phyloP scores from a whole-genome alignment of 768 basidiomycete species.

The Boletus subparvulus region DNA sequence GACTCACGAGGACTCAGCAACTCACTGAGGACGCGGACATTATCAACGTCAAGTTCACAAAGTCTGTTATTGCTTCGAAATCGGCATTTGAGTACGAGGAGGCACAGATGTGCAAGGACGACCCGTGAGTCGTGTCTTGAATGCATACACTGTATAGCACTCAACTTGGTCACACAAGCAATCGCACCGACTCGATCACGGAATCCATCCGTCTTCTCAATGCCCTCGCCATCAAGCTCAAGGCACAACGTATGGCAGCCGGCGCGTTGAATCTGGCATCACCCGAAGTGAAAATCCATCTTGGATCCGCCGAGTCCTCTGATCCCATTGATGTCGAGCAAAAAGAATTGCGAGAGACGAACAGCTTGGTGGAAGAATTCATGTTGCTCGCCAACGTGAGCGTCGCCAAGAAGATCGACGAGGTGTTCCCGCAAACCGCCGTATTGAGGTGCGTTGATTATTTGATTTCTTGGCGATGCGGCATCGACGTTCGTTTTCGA shows the following conservation, averaged over 20 bases:
- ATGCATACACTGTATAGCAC: not conserved
- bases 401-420: conserved; percentile 88
- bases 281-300: conserved; percentile 95
- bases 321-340: conserved; percentile 98
- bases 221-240: conserved; percentile 79
- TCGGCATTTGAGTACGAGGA: conserved; percentile 97
- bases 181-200: conserved; percentile 78
- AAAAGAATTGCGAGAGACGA: conserved; percentile 89
- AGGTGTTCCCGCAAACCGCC: conserved; percentile 93
- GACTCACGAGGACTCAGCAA: conserved; percentile 54
- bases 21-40: conserved; percentile 86
- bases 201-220: conserved; percentile 88
- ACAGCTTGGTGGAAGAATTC: conserved; percentile 96
- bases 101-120: conserved; percentile 91
- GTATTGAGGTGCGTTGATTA: conserved; percentile 64
- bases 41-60: conserved; percentile 86
- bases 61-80: conserved; percentile 96
- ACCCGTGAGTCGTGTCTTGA: conserved; percentile 56
- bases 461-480: conserved; percentile 1
- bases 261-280: conserved; percentile 98
- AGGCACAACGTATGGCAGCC: conserved; percentile 83
- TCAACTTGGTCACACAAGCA: conserved; percentile 40
- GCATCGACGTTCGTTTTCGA: not conserved
- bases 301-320: conserved; percentile 89
- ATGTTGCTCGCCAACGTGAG: conserved; percentile 98